Percentiles rank a stretch among this genome's conserved stretches.
phyloP scores from a whole-genome alignment of 1,284 basidiomycete genomes.

The Agroathelia rolfsii region DNA sequence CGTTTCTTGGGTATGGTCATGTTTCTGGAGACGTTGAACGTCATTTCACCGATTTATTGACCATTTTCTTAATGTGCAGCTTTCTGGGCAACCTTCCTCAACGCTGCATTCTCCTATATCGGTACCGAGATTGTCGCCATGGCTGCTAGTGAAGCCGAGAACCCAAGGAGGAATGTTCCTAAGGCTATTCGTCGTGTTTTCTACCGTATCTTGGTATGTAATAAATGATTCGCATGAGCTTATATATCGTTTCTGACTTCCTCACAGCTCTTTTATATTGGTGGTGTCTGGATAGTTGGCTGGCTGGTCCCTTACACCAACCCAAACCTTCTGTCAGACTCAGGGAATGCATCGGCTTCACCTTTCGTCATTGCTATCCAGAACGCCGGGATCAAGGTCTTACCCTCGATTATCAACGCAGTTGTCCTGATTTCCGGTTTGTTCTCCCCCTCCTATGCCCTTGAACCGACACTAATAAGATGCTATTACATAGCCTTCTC shows the following conservation, averaged over 20 bases:
- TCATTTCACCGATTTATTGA: too few relatives aligned
- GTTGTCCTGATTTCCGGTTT: conserved; percentile 11
- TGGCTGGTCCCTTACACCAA: conserved; percentile 62
- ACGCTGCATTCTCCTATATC: conserved; percentile 60
- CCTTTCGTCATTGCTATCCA: conserved; percentile 74
- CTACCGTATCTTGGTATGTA: conserved; percentile 34
- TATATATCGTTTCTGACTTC: conserved; percentile 41
- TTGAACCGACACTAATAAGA: too few relatives aligned
- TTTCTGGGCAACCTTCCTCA: conserved; percentile 44
- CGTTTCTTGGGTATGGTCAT: conserved; percentile 52
- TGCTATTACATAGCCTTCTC: too few relatives aligned
- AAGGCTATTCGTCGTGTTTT: conserved; percentile 64
- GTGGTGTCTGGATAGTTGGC: conserved; percentile 31
- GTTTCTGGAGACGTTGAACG: too few relatives aligned
- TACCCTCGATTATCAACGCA: conserved; percentile 27
- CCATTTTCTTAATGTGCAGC: too few relatives aligned
- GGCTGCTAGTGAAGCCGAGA: conserved; percentile 51
- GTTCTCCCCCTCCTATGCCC: too few relatives aligned
- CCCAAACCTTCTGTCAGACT: conserved; percentile 33
- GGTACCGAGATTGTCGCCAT: conserved; percentile 67
- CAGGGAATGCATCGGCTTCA: conserved; percentile 42
- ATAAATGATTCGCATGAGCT: conserved; percentile 7
- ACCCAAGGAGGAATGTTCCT: conserved; percentile 53
- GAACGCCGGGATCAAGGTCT: conserved; percentile 45
- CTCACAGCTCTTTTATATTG: conserved; percentile 24